Base-by-base conservation (phyloP, 1,284 basidiomycete species). In the Tylopilus sp. region DNA sequence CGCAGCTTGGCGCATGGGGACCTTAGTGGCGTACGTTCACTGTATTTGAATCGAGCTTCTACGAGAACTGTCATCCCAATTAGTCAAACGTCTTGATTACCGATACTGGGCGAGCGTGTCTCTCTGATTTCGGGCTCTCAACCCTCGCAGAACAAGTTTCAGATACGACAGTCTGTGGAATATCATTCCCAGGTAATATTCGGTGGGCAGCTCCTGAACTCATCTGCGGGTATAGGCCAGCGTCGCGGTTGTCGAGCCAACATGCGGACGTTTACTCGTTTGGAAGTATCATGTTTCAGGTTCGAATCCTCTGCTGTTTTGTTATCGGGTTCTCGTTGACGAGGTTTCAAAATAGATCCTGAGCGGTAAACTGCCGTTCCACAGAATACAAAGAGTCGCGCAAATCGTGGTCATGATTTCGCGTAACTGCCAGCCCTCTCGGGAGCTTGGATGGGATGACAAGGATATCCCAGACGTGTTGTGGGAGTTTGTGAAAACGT, bases 71-170 rank as follows among this genome's bases (percentile, higher is more conserved):
- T 58, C 11, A 64, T 40, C n/a, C 0, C 1, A 18, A 43, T 21
- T 47, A 63, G 61, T 54, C 59, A 2, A 72, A 72, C 34, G 42
- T 72, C 39, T 59, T 72, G 43, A 67, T 72, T 5, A 40, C 15
- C 23, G 43, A 56, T 5, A 30, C 45, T 0, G 63, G 63, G 29
- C 49, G 23, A 1, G 61, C 61, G 2, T 30, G 37, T n/a, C 49
- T 63, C 2, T 59, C 64, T 26, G 64, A 66, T 41, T 63, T 63
- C n/a, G 63, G 64, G 7, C 59, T 65, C 33, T 63, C 64, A 0
- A 61, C 55, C n/a, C 47, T 71, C 7, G 44, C 64, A 3, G 58
- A 61, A 9, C 66, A 62, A 19, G 44, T 54, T 29, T 62, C 49
- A 40, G 60, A 53, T 53, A 56, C 6, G 0, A 51, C 59, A 28